These are phyloP conservation scores for Monotropa hypopitys DNA, from an alignment of 179 eudicot genomes.

Conservation along the genomic window DNA sequence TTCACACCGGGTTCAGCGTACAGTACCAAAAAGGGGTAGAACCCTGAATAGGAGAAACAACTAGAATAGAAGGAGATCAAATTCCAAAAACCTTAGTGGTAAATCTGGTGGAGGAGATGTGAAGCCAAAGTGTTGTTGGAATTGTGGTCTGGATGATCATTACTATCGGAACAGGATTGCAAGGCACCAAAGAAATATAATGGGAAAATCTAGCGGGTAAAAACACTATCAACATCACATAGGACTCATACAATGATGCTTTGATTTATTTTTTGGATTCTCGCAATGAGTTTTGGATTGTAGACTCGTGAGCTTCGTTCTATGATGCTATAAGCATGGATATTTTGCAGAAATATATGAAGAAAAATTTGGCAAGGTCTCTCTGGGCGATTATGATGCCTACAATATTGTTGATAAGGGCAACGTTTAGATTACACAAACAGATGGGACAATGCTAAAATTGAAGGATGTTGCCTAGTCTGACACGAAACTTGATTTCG, in stretches of 20 bases:
- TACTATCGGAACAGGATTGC: not conserved
- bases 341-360: not conserved
- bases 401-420: not conserved
- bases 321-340: not conserved
- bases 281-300: not conserved
- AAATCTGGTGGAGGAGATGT: not conserved
- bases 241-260: not conserved
- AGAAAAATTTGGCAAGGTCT: too few relatives aligned
- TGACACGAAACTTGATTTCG: not conserved
- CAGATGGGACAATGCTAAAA: not conserved
- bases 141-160: not conserved
- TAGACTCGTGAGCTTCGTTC: not conserved
- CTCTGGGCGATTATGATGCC: not conserved
- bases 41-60: not conserved
- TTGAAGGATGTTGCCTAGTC: not conserved
- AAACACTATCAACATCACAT: not conserved
- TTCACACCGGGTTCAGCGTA: not conserved
- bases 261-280: not conserved
- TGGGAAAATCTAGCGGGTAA: not conserved
- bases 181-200: not conserved
- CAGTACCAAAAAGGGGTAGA: not conserved
- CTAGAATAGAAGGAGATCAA: not conserved
- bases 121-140: not conserved
- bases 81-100: not conserved
- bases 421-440: not conserved